A percentile compares a stretch with the other conserved stretches of the same genome.
phyloP scores from a whole-genome alignment of 208 protist species.

The Leishmania guyanensis region DNA sequence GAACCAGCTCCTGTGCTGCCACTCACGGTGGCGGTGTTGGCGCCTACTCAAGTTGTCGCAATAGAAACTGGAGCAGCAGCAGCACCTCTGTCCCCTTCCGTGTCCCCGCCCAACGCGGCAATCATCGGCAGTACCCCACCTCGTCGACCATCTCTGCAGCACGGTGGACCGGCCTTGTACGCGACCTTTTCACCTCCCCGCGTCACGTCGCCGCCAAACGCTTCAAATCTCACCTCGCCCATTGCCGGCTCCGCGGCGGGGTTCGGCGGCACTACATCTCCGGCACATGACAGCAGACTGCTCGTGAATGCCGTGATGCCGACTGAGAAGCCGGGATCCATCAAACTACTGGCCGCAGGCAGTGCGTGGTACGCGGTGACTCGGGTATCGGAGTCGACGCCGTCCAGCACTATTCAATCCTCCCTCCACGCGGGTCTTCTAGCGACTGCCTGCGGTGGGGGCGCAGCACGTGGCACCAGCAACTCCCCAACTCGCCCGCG shows the following conservation, averaged over 20 bases:
- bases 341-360: constrained; percentile 18
- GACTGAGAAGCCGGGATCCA: constrained; percentile 31
- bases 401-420: not conserved
- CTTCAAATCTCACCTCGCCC: constrained; percentile 4
- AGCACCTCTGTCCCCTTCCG: not conserved
- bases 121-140: constrained; percentile 6
- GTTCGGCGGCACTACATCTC: constrained; percentile 1
- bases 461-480: not conserved
- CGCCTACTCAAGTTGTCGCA: not conserved
- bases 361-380: constrained; percentile 18
- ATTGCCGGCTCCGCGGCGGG: not conserved
- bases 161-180: constrained; percentile 22
- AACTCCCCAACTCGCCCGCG: constrained; percentile 23
- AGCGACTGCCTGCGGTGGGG: constrained; percentile 5
- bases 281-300: constrained; percentile 18
- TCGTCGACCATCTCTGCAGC: constrained; percentile 31
- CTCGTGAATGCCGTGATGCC: constrained; percentile 42
- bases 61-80: not conserved
- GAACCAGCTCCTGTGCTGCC: not conserved
- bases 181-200: constrained; percentile 16
- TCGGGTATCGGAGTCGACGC: not conserved
- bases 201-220: constrained; percentile 7
- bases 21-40: not conserved
- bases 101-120: constrained; percentile 6
- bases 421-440: constrained; percentile 15